Percentiles rank a stretch among this genome's conserved stretches.
Evolutionary conservation across 2,329 filamentous ascomycete genomes (phyloP).

Genomic region (Pseudogymnoascus sp.): DNA sequence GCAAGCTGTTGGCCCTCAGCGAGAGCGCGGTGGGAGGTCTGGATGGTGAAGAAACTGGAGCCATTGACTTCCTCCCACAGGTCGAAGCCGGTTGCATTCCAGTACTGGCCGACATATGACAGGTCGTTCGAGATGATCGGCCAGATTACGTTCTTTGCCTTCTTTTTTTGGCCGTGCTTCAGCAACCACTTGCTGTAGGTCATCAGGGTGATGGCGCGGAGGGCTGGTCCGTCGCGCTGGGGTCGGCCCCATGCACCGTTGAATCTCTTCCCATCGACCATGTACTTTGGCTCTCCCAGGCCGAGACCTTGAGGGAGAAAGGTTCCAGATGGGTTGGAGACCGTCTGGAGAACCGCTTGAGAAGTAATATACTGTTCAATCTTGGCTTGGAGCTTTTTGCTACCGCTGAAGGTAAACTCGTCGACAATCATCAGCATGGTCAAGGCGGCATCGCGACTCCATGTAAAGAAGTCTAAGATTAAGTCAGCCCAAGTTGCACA

Average conservation of each 20-base stretch:
- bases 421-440: slow-evolving; percentile 63
- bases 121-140: slow-evolving; percentile 70
- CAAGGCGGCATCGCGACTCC: slow-evolving; percentile 67
- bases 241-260: slow-evolving; percentile 66
- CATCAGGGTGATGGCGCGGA: slow-evolving; percentile 66
- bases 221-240: slow-evolving; percentile 69
- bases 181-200: slow-evolving; percentile 66
- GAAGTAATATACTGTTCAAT: slow-evolving; percentile 62
- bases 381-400: slow-evolving; percentile 41
- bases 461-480: slow-evolving; percentile 62
- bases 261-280: slow-evolving; percentile 54
- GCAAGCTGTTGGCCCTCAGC: slow-evolving; percentile 61
- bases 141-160: slow-evolving; percentile 50
- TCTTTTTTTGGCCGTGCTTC: slow-evolving; percentile 44
- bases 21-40: slow-evolving; percentile 59
- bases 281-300: slow-evolving; percentile 67
- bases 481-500: background rate
- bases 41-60: slow-evolving; percentile 71
- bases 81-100: slow-evolving; percentile 59
- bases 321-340: slow-evolving; percentile 46
- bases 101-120: slow-evolving; percentile 65
- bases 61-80: slow-evolving; percentile 77
- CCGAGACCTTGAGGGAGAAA: slow-evolving; percentile 36
- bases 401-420: slow-evolving; percentile 40
- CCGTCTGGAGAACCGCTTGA: slow-evolving; percentile 49